Evolutionary conservation across 768 basidiomycete species (phyloP).

Genomic region (Zangia roseola): DNA sequence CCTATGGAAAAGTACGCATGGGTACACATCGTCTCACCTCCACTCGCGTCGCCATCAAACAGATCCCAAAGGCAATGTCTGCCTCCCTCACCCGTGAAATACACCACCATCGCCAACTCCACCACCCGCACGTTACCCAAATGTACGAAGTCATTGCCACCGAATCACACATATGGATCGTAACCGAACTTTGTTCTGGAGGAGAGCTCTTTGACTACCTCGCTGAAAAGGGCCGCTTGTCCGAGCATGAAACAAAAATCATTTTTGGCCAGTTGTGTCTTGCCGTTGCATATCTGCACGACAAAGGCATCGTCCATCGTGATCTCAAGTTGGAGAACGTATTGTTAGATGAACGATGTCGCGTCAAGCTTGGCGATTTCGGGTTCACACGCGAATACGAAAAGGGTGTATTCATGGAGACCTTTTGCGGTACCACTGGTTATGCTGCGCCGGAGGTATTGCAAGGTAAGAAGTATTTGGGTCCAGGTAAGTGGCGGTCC

Average conservation of each 20-base stretch:
- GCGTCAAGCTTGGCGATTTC: slow-evolving; percentile 92
- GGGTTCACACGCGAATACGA: slow-evolving; percentile 95
- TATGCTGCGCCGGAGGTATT: slow-evolving; percentile 95
- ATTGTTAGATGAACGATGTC: slow-evolving; percentile 83
- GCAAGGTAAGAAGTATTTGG: slow-evolving; percentile 82
- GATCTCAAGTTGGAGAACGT: slow-evolving; percentile 98
- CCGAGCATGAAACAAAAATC: slow-evolving; percentile 78
- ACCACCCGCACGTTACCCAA: slow-evolving; percentile 93
- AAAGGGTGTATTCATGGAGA: slow-evolving; percentile 75
- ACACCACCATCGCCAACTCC: slow-evolving; percentile 95
- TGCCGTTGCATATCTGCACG: slow-evolving; percentile 90
- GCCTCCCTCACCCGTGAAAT: slow-evolving; percentile 93
- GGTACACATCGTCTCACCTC: slow-evolving; percentile 93
- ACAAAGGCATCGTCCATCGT: slow-evolving; percentile 91
- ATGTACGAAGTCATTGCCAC: slow-evolving; percentile 98
- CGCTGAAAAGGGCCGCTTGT: slow-evolving; percentile 86
- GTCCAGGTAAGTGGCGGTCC: slow-evolving; percentile 61
- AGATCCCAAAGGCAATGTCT: slow-evolving; percentile 93
- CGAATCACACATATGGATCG: slow-evolving; percentile 93
- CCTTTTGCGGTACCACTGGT: slow-evolving; percentile 93
- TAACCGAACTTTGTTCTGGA: slow-evolving; percentile 94
- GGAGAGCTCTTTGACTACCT: slow-evolving; percentile 99
- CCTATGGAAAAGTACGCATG: slow-evolving; percentile 94
- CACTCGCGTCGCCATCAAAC: slow-evolving; percentile 93
- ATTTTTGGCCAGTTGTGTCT: slow-evolving; percentile 97